Evolutionary conservation across 306 rosid species (phyloP), one percentile per base, ranked within the genome.

Genomic region (Cicer chorassanicum): DNA sequence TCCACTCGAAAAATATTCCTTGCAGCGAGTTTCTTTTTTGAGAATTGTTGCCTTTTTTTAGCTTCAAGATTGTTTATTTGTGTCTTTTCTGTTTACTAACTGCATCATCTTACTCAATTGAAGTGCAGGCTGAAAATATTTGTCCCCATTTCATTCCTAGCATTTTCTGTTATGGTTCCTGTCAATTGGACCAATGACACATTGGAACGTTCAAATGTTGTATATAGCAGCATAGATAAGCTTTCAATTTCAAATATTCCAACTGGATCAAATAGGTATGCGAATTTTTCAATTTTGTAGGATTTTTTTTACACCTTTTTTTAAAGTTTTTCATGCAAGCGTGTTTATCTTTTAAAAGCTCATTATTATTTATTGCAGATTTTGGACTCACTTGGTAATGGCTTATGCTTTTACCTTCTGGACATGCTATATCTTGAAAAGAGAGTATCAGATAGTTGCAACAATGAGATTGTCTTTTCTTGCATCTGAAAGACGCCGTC

Each of bases 331-430:
- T 72, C 43, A 5, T 70, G 41, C 43, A 44, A 70, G 69, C 59
- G 34, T 41, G 41, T 60, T 54, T 78, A 64, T 55, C 65, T 74
- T 69, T 42, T 53, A 74, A 49, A n/a, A 16, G 78, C 19, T 80
- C 66, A 64, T 64, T 70, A 48, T 72, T 15, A 42, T 72, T 15
- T 74, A 63, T 83, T 85, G 83, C 93, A 94, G 99, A 86, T 94
- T 94, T 81, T 94, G 97, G 99, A 90, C 99, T 73, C 99, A 94
- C 84, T 80, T 92, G 84, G 89, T 87, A 71, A 94, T 94, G 97
- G 97, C 97, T 54, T 94, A 94, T 85, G 93, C 81, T 66, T 94
- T 94, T 86, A 92, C 99, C 68, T 86, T 90, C 72, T 94, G 97
- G 96, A 87, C 97, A 19, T 94, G 95, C 83, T 90, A 89, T 79